Percentiles rank a stretch among this genome's conserved stretches.
Evolutionary conservation across 306 rosid species (phyloP).

Genomic region (Cicer chorassanicum): DNA sequence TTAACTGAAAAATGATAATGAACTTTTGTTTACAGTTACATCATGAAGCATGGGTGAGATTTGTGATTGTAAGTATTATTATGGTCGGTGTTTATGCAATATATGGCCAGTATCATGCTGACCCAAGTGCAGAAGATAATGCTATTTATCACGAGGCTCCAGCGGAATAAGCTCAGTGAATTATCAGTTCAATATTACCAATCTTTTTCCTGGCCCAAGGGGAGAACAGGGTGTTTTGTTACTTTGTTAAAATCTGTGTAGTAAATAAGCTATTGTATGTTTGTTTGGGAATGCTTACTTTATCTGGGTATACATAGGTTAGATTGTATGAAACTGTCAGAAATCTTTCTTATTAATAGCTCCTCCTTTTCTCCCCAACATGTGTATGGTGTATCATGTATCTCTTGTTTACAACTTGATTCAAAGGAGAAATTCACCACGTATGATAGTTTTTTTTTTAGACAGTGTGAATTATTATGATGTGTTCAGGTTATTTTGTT

Average conservation of each 20-base stretch:
- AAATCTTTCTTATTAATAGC: neutral
- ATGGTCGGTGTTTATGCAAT: slow-evolving; percentile 75
- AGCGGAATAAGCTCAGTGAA: slow-evolving; percentile 51
- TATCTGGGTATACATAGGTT: neutral
- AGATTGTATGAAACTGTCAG: slow-evolving; percentile 23
- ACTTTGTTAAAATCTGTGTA: slow-evolving; percentile 21
- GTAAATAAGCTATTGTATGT: slow-evolving; percentile 13
- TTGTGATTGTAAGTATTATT: slow-evolving; percentile 64
- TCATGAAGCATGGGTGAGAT: slow-evolving; percentile 93
- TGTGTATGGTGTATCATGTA: slow-evolving; percentile 30
- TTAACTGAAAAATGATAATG: slow-evolving; percentile 31
- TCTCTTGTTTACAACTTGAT: slow-evolving; percentile 3
- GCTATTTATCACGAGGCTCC: slow-evolving; percentile 56
- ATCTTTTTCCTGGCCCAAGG: neutral
- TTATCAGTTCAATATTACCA: slow-evolving; percentile 25
- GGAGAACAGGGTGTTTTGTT: neutral
- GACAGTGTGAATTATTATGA: no score
- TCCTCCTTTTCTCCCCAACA: slow-evolving; percentile 8
- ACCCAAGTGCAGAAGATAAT: slow-evolving; percentile 66
- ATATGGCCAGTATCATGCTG: slow-evolving; percentile 91
- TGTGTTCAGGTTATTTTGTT: no score
- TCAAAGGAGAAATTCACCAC: neutral
- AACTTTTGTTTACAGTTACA: slow-evolving; percentile 67
- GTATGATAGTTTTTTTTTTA: no score
- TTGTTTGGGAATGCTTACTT: slow-evolving; percentile 21